These are phyloP conservation scores for Sporothrix sp. DNA, from an alignment of 2,329 filamentous ascomycete genomes.

Conservation along the genomic window DNA sequence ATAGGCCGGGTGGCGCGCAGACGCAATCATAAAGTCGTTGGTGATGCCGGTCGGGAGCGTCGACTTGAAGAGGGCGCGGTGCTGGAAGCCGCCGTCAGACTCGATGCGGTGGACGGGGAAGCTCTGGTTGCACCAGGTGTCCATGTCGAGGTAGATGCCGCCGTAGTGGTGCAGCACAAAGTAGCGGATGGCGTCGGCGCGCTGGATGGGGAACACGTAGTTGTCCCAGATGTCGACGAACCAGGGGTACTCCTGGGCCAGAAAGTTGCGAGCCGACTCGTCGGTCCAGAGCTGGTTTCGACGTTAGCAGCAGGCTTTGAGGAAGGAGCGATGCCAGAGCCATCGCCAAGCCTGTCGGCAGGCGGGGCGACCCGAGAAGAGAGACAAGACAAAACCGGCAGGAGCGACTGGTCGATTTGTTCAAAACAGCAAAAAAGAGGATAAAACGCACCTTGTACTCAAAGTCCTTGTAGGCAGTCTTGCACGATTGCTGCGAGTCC, in stretches of 20 bases:
- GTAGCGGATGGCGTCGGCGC: constrained; percentile 70
- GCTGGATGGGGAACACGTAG: constrained; percentile 67
- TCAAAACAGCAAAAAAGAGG: not conserved
- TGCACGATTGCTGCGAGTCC: constrained; percentile 20
- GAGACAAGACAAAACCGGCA: no score
- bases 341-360: no score
- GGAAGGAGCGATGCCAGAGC: no score
- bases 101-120: constrained; percentile 23
- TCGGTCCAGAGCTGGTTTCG: constrained; percentile 62
- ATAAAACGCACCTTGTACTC: constrained; percentile 21
- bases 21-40: constrained; percentile 69
- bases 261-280: constrained; percentile 58
- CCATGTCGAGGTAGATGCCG: constrained; percentile 72
- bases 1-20: constrained; percentile 67
- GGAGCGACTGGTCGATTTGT: not conserved
- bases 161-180: constrained; percentile 69
- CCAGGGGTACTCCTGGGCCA: constrained; percentile 65
- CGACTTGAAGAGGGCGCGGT: constrained; percentile 7
- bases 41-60: constrained; percentile 70
- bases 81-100: not conserved
- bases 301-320: not conserved
- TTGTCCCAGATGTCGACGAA: constrained; percentile 65
- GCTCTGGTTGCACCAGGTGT: constrained; percentile 32
- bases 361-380: no score
- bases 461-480: constrained; percentile 20